Evolutionary conservation across 2,329 filamentous ascomycete species (phyloP), one percentile per base, ranked within the genome.

Genomic region (Cytospora paraplurivora): DNA sequence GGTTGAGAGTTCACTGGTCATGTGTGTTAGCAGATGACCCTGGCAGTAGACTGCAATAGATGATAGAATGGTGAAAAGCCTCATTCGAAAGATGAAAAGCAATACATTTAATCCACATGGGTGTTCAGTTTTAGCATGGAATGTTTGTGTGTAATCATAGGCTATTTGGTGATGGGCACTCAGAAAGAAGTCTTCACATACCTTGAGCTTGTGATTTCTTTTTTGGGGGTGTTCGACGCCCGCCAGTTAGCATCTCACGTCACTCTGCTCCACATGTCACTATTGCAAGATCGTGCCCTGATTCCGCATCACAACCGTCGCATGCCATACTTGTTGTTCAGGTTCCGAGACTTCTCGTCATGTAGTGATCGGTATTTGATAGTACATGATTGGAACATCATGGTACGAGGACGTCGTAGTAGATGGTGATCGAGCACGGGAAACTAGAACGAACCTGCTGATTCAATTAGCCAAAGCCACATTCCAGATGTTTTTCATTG

Each of bases 1-100:
- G 70, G 62, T 67, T 60, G 54, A 66, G 55, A 32, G 35, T 8
- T 63, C 33, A 57, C 44, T 57, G 32, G 44, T 27, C 33, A 65
- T 50, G 34, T 10, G 32, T 47, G 60, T 65, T 64, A 67, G 68
- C 68, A 69, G 67, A 62, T 59, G 62, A 63, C 59, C 68, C 69
- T 67, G 70, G 70, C 69, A 62, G 54, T 56, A 56, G 67, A 56
- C 60, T 63, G 51, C 32, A 67, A 35, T 54, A 69, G 53, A 62
- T 63, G 62, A 67, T 67, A 68, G 71, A 69, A 63, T 70, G 62
- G 69, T 70, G 75, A 73, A 72, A 52, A 62, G 78, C 77, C 77
- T 91, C 89, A 91, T 88, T 83, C 83, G 88, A 91, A 91, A 91
- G 88, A 91, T 91, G 88, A 91, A 91, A 91, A 91, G 88, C 84